These are phyloP conservation scores for Alternaria longipes DNA, from an alignment of 2,329 filamentous ascomycete species.

Conservation along the genomic window DNA sequence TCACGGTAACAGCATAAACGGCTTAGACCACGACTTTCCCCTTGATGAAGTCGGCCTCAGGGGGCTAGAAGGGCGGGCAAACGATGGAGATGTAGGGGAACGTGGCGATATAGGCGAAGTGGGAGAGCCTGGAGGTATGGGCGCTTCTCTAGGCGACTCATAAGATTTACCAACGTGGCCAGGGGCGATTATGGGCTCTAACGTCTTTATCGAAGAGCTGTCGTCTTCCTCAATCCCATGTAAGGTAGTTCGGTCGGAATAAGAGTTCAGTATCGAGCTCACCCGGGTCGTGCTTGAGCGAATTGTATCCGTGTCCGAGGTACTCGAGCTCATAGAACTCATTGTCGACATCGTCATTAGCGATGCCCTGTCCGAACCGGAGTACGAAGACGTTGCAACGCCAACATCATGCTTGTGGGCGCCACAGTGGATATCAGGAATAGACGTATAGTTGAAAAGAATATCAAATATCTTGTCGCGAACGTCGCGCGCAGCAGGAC, in stretches of 20 bases:
- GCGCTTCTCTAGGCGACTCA: conserved; percentile 26
- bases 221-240: conserved; percentile 46
- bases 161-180: conserved; percentile 24
- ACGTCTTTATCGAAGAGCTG: conserved; percentile 38
- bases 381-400: conserved; percentile 32
- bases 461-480: conserved; percentile 50
- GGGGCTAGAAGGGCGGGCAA: conserved; percentile 26
- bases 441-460: conserved; percentile 40
- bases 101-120: conserved; percentile 15
- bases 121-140: conserved; percentile 32
- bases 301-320: conserved; percentile 44
- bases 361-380: conserved; percentile 41
- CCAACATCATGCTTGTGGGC: conserved; percentile 44
- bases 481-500: conserved; percentile 55
- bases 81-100: conserved; percentile 21
- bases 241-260: conserved; percentile 42
- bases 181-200: conserved; percentile 25
- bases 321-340: conserved; percentile 34
- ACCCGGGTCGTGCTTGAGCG: conserved; percentile 36
- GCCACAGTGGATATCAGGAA: conserved; percentile 48
- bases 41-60: conserved; percentile 26
- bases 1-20: conserved; percentile 44
- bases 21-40: conserved; percentile 44
- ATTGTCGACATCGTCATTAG: conserved; percentile 42
- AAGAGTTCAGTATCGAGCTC: conserved; percentile 44